Percentiles rank a stretch among this genome's conserved stretches.
Evolutionary conservation across 75 land plant species (phyloP).

Genomic region (Adiantum capillusveneris): DNA sequence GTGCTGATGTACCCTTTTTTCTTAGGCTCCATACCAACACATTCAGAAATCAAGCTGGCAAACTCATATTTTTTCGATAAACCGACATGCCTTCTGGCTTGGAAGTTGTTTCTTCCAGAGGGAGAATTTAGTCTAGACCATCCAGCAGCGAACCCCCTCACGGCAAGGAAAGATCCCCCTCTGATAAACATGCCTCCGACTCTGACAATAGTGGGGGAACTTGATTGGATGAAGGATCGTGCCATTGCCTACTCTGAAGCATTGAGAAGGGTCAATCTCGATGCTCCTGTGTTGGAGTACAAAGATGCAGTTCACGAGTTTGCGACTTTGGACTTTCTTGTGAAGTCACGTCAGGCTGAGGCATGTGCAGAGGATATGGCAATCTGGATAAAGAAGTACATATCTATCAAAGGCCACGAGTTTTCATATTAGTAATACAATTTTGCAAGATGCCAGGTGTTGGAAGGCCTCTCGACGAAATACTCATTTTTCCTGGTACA

Average conservation of each 20-base stretch:
- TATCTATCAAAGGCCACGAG: conserved; percentile 62
- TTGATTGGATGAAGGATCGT: conserved; percentile 88
- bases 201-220: conserved; percentile 67
- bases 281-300: conserved; percentile 80
- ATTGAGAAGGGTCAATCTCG: conserved; percentile 66
- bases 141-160: conserved; percentile 72
- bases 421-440: conserved; percentile 76
- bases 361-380: conserved; percentile 86
- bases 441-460: no score
- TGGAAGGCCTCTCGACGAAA: no score
- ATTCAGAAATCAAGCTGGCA: conserved; percentile 75
- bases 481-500: no score
- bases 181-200: conserved; percentile 80
- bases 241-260: conserved; percentile 81
- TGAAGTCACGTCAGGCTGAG: conserved; percentile 67
- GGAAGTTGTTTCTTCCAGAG: conserved; percentile 78
- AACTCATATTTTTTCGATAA: conserved; percentile 82
- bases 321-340: conserved; percentile 70
- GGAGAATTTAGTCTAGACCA: conserved; percentile 62
- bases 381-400: conserved; percentile 81
- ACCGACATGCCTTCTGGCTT: conserved; percentile 62
- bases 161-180: conserved; percentile 38
- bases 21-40: conserved; percentile 58
- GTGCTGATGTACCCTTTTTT: conserved; percentile 80
- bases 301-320: conserved; percentile 90